A percentile compares a stretch with the other conserved stretches of the same genome.
Evolutionary conservation across 2,329 filamentous ascomycete species (phyloP).

Genomic region (Aciculosporium take): DNA sequence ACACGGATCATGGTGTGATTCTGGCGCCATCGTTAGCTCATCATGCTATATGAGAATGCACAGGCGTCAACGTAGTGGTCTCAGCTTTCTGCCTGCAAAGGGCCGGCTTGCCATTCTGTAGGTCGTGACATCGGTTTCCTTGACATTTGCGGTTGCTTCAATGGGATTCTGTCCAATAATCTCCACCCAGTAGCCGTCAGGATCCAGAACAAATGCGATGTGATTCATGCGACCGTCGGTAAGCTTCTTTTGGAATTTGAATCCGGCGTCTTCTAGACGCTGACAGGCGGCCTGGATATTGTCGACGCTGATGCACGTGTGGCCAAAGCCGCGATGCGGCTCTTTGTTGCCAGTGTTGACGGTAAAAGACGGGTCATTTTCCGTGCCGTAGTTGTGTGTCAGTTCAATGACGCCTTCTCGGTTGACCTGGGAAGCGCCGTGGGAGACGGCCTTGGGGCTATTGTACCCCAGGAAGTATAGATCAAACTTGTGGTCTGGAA

Average conservation of each 20-base stretch:
- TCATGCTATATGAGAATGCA: too few relatives aligned
- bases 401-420: conserved; percentile 85
- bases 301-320: conserved; percentile 71
- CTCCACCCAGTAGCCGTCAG: conserved; percentile 80
- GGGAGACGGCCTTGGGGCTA: conserved; percentile 56
- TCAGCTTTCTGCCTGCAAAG: neutral
- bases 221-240: conserved; percentile 73
- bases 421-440: conserved; percentile 58
- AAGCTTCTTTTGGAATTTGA: conserved; percentile 90
- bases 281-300: conserved; percentile 81
- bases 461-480: conserved; percentile 93
- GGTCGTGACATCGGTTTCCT: conserved; percentile 55
- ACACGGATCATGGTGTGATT: conserved; percentile 93
- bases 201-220: conserved; percentile 84
- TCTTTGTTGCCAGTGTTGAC: conserved; percentile 85
- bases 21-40: conserved; percentile 20
- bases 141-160: conserved; percentile 57
- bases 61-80: neutral
- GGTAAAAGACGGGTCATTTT: conserved; percentile 66
- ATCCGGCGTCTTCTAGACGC: conserved; percentile 77
- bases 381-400: conserved; percentile 74
- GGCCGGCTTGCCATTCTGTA: conserved; percentile 50
- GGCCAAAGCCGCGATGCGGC: conserved; percentile 69
- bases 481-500: conserved; percentile 82
- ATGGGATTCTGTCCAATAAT: conserved; percentile 59